Evolutionary conservation across 192 early-diverging fungal genomes (phyloP), one percentile per base, ranked within the genome.

Genomic region (Coemansia sp.): DNA sequence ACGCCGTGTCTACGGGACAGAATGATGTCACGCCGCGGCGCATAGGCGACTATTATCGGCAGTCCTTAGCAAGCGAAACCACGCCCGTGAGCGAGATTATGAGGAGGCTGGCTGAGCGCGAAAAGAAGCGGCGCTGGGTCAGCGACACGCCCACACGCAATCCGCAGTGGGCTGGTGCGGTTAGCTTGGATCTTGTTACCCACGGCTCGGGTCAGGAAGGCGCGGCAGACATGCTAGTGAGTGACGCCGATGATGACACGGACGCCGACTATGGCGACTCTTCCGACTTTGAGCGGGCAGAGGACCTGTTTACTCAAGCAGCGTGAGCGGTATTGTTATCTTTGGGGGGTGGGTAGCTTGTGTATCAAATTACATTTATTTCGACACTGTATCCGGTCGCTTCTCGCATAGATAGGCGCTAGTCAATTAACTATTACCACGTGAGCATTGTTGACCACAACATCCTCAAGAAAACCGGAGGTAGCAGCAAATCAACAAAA

Each of bases 61-160:
- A 60, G 29, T 80, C 82, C 7, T 53, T 84, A 18, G 15, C 64
- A 27, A 67, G 60, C 33, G 70, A 69, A 20, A 53, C 69, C 9
- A 84, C 82, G 38, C 77, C 82, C 18, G 74, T 77, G 22, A 58
- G 74, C 0, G 77, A 77, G 49, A 67, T 84, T 61, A 71, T 80
- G 72, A 65, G 62, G 43, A 53, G 65, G 50, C 68, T 84, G 65
- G 82, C 77, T 3, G 74, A 80, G 78, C 78, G 82, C 18, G 78
- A 79, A 44, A 80, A 74, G 67, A 31, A 79, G 66, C 69, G 82
- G 40, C 70, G 75, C 33, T 84, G 82, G 82, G 74, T 84, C 46
- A 68, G 68, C 58, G 81, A 83, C 40, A 78, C 81, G 39, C 81
- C 81, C 36, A 72, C 73, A 2, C 62, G 62, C 39, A 13, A 47